Evolutionary conservation across 1,284 basidiomycete species (phyloP), one percentile per base, ranked within the genome.

Genomic region (Microbotryum lychnidis-dioicae): DNA sequence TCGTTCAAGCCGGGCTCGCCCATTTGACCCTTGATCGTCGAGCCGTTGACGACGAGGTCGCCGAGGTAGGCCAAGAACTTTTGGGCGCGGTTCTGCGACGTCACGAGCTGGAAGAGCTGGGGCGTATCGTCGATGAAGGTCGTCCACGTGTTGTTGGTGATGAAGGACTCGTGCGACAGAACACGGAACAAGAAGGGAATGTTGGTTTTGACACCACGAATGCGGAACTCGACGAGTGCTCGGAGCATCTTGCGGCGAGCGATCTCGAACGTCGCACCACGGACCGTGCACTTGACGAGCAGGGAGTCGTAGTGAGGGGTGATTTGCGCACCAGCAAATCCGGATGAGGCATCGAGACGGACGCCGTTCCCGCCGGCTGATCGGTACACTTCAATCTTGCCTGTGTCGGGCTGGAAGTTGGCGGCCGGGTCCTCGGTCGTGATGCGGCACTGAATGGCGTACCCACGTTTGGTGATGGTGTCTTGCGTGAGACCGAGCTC

Each of bases 71-170:
- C 87, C 54, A 99, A 82, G 61, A 98, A 79, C 77, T 98, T 98
- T 78, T 97, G 94, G 3, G 96, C 96, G 78, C 96, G 89, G 79
- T 98, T 99, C 78, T 94, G 92, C 73, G 88, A 93, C 74, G 91
- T 89, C 7, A 98, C 92, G 63, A 98, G 84, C 78, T 94, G 96
- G 87, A 98, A 98, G 69, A 98, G 85, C 75, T 97, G 93, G 44
- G 91, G 94, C 4, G 93, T 97, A 78, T 99, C 96, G 75, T 99
- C 96, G 76, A 99, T 98, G 81, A 97, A 97, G 25, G 93, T 97
- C 4, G 92, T 99, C 96, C 96, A 99, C 23, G 96, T 97, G 79
- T 90, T 89, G 65, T 92, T 92, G 50, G 84, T 87, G 70, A 97
- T 89, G 79, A 97, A 98, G 68, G 93, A 84, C 71, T 94, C 91